phyloP scores from a whole-genome alignment of 352 stramenopile species.

The Phytophthora aleatoria region DNA sequence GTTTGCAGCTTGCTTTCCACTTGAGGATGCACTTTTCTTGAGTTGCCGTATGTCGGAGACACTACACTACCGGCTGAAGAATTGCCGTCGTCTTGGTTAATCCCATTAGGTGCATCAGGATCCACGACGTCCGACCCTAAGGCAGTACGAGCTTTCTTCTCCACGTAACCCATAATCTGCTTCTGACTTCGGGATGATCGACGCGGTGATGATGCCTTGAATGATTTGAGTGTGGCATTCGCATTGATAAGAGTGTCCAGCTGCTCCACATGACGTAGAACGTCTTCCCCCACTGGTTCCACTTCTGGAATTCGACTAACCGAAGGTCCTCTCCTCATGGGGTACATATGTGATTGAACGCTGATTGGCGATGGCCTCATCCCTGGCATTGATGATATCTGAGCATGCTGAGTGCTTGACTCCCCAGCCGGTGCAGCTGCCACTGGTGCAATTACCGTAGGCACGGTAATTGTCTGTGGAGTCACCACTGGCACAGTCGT shows the following conservation, averaged over 20 bases:
- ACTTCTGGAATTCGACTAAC: slow-evolving; percentile 14
- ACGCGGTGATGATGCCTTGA: slow-evolving; percentile 4
- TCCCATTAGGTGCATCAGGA: background rate
- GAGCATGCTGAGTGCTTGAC: background rate
- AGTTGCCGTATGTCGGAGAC: slow-evolving; percentile 3
- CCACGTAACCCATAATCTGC: slow-evolving; percentile 28
- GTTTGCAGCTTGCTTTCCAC: slow-evolving; percentile 25
- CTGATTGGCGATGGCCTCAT: background rate
- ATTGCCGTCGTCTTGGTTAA: slow-evolving; percentile 5
- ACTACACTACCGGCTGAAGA: slow-evolving; percentile 5
- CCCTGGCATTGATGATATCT: background rate
- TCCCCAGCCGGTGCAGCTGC: background rate
- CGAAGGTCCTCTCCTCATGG: slow-evolving; percentile 13
- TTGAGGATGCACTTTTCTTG: slow-evolving; percentile 24
- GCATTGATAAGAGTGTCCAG: slow-evolving; percentile 52
- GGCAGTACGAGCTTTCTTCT: slow-evolving; percentile 24
- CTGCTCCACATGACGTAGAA: slow-evolving; percentile 47
- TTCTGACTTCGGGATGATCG: slow-evolving; percentile 19
- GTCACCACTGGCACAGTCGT: background rate
- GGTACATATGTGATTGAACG: slow-evolving; percentile 1
- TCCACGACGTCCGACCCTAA: slow-evolving; percentile 12
- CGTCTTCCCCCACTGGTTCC: slow-evolving; percentile 26
- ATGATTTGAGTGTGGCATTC: slow-evolving; percentile 24
- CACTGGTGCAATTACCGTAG: background rate
- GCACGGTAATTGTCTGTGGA: background rate